phyloP scores from a whole-genome alignment of 2,329 filamentous ascomycete species.

The Pseudonectria foliicola region DNA sequence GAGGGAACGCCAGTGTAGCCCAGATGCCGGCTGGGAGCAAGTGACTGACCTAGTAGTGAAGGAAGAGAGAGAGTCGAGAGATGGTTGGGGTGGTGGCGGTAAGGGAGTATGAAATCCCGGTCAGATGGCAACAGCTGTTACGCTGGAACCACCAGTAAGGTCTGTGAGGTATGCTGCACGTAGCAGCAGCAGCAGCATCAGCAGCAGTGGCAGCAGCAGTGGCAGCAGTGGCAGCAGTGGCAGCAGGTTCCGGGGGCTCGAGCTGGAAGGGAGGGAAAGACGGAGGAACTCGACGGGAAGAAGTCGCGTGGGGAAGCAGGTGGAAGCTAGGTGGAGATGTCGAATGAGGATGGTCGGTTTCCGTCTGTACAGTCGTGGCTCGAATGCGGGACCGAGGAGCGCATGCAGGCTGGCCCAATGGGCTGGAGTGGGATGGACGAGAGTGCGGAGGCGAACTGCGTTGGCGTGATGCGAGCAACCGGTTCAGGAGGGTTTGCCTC shows the following conservation, averaged over 20 bases:
- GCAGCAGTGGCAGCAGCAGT: constrained; percentile 8
- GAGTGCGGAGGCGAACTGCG: constrained; percentile 20
- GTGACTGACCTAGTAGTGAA: constrained; percentile 23
- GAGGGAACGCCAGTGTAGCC: constrained; percentile 12
- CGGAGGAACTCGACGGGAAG: constrained; percentile 25
- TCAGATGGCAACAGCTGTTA: constrained; percentile 22
- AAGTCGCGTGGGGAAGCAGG: constrained; percentile 28
- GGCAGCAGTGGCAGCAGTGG: constrained; percentile 5
- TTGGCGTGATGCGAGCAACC: constrained; percentile 18
- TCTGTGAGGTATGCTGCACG: constrained; percentile 24
- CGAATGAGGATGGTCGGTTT: constrained; percentile 27
- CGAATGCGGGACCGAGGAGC: constrained; percentile 31
- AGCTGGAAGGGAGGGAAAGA: constrained; percentile 25
- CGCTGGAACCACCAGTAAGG: constrained; percentile 15
- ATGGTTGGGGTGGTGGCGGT: constrained; percentile 20
- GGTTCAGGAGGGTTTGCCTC: too few relatives aligned
- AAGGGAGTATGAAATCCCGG: constrained; percentile 22
- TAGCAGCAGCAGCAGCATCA: constrained; percentile 15
- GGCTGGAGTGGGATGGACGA: constrained; percentile 23
- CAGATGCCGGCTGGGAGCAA: constrained; percentile 12
- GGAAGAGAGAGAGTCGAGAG: constrained; percentile 11
- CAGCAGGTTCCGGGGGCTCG: constrained; percentile 16
- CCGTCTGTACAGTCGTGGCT: constrained; percentile 33
- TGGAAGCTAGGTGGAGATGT: constrained; percentile 25
- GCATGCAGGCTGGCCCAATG: constrained; percentile 32